Evolutionary conservation across 805 yeast genomes (phyloP).

Genomic region (Yamadazyma nakazawae): DNA sequence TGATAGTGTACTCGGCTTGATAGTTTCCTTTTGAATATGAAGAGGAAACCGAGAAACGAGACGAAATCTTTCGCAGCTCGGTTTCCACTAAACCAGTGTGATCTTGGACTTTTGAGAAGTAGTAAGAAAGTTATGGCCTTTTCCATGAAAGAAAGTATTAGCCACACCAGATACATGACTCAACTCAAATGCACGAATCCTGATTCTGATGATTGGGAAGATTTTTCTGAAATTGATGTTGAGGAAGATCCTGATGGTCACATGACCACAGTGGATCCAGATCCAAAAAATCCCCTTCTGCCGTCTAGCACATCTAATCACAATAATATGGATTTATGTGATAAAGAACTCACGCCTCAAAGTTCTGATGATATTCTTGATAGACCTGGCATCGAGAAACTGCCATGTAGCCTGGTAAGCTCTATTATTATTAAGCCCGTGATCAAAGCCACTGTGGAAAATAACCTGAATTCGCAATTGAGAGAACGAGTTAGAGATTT

Average conservation of each 20-base stretch:
- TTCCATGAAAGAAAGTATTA: background rate
- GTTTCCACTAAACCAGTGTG: conserved; percentile 1
- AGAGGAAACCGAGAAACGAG: background rate
- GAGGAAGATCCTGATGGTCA: background rate
- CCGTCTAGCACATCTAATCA: too few species aligned
- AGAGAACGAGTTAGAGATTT: background rate
- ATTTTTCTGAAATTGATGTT: background rate
- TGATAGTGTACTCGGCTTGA: background rate
- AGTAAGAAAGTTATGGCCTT: background rate
- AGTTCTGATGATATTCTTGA: background rate
- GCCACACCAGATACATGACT: background rate
- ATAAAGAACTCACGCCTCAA: background rate
- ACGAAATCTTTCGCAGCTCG: background rate
- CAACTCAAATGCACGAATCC: background rate
- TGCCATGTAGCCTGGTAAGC: background rate
- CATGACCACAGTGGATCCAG: background rate
- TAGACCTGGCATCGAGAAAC: background rate
- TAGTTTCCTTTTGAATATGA: background rate
- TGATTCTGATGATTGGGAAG: background rate
- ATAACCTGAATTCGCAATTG: background rate
- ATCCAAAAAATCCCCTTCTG: background rate
- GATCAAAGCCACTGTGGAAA: background rate
- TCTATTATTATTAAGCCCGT: background rate
- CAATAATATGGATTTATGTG: background rate
- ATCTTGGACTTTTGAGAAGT: background rate